Evolutionary conservation across 1,284 basidiomycete genomes (phyloP).

Genomic region (Ganoderma leucocontextum): DNA sequence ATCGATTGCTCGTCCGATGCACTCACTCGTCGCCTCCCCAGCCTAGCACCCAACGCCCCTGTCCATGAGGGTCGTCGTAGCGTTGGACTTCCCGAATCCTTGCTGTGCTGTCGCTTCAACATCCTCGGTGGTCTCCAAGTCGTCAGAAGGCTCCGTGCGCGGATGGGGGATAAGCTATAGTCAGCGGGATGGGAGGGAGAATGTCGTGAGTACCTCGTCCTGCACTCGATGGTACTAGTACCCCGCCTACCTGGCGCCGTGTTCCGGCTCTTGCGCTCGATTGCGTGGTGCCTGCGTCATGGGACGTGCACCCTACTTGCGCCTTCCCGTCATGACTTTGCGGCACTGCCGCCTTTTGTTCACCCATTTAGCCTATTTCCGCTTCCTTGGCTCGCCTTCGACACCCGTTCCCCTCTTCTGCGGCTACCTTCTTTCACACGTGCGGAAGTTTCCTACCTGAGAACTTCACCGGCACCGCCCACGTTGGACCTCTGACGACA

Average conservation of each 20-base stretch:
- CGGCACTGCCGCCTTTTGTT: constrained; percentile 3
- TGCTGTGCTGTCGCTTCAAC: constrained; percentile 25
- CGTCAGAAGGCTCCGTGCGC: constrained; percentile 6
- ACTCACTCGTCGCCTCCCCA: constrained; percentile 19
- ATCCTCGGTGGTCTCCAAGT: constrained; percentile 6
- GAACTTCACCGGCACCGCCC: constrained; percentile 8
- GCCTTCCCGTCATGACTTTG: constrained; percentile 4
- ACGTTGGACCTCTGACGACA: constrained; percentile 22
- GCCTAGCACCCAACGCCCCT: constrained; percentile 28
- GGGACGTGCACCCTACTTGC: constrained; percentile 23
- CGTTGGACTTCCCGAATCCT: constrained; percentile 19
- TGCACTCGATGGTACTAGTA: constrained; percentile 23
- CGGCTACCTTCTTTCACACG: constrained; percentile 19
- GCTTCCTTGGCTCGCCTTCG: constrained; percentile 28
- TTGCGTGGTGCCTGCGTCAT: constrained; percentile 35
- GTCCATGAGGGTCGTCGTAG: constrained; percentile 28
- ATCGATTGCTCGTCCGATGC: constrained; percentile 17
- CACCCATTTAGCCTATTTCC: constrained; percentile 28
- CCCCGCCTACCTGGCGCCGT: constrained; percentile 25
- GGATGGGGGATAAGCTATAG: constrained; percentile 13
- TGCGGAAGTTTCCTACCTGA: constrained; percentile 15
- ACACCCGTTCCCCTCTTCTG: constrained; percentile 16
- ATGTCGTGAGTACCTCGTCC: constrained; percentile 16
- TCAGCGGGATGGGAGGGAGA: constrained; percentile 7
- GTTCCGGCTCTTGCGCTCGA: constrained; percentile 33